Conservation (phyloP, 2,329 filamentous ascomycete genomes). For the Helicocarpus griseus region DNA sequence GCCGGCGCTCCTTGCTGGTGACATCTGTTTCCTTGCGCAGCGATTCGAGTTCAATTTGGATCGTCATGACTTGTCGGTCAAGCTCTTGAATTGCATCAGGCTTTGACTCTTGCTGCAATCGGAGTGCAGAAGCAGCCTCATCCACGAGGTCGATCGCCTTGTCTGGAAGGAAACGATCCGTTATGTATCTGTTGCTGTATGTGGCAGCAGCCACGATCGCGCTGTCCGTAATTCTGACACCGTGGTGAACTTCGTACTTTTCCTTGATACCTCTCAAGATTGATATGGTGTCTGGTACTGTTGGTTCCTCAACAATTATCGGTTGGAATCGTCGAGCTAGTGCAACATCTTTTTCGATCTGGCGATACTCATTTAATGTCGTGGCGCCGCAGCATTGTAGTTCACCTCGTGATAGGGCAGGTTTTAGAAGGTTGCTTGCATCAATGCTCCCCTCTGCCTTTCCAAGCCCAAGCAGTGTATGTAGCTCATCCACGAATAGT, state of each 20-base stretch:
- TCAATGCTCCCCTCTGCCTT: conserved; percentile 96
- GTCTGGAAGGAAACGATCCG: conserved; percentile 88
- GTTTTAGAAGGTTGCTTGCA: conserved; percentile 89
- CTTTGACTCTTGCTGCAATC: conserved; percentile 92
- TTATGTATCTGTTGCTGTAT: conserved; percentile 92
- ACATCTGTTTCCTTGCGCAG: conserved; percentile 89
- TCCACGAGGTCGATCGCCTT: conserved; percentile 97
- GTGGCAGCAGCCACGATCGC: conserved; percentile 86
- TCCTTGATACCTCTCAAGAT: conserved; percentile 96
- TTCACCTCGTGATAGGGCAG: conserved; percentile 82
- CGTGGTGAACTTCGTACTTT: conserved; percentile 94
- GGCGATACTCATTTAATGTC: conserved; percentile 81
- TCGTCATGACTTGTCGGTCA: conserved; percentile 91
- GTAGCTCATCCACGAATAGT: conserved; percentile 89
- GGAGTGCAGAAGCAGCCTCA: conserved; percentile 81
- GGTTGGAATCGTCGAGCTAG: conserved; percentile 89
- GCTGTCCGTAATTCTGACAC: conserved; percentile 86
- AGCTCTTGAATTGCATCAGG: conserved; percentile 88
- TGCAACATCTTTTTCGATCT: conserved; percentile 93
- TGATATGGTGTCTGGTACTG: conserved; percentile 84
- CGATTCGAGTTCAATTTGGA: conserved; percentile 93
- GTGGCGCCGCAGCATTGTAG: conserved; percentile 94
- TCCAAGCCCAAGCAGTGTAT: conserved; percentile 81
- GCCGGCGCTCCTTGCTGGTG: conserved; percentile 74
- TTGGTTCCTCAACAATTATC: conserved; percentile 84